phyloP scores from a whole-genome alignment of 2,329 filamentous ascomycete species.

The Xylariaceae sp. region DNA sequence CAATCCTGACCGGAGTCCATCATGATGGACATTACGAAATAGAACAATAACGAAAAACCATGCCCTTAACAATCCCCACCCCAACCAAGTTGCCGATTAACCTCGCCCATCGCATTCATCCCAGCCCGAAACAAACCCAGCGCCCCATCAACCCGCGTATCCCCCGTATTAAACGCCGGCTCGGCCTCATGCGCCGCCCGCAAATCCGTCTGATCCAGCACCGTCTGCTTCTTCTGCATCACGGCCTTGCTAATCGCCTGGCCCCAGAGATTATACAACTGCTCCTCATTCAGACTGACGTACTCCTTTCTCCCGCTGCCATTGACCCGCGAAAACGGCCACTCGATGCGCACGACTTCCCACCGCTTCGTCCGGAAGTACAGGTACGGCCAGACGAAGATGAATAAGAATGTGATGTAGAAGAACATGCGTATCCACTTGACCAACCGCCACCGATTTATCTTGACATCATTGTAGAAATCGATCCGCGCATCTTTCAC shows the following conservation, averaged over 20 bases:
- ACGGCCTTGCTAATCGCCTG: conserved; percentile 55
- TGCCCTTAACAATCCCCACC: conserved; percentile 33
- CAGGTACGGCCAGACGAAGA: conserved; percentile 66
- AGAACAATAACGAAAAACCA: neutral
- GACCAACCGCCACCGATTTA: conserved; percentile 61
- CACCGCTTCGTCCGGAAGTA: conserved; percentile 63
- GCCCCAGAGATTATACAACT: conserved; percentile 61
- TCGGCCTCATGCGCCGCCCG: conserved; percentile 37
- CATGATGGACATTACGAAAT: neutral
- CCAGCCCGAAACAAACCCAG: conserved; percentile 44
- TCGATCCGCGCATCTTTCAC: conserved; percentile 52
- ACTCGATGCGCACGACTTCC: conserved; percentile 57
- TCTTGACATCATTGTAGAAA: conserved; percentile 56
- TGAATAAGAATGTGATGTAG: conserved; percentile 61
- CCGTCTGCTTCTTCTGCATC: conserved; percentile 50
- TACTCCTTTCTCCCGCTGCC: conserved; percentile 43
- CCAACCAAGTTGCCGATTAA: conserved; percentile 53
- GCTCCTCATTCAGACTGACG: conserved; percentile 49
- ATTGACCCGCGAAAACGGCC: conserved; percentile 46
- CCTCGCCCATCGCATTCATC: conserved; percentile 45
- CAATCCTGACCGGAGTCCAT: no score
- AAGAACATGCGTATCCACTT: conserved; percentile 60
- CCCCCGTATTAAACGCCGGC: conserved; percentile 37
- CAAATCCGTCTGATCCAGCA: conserved; percentile 54
- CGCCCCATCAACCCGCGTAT: conserved; percentile 37